Conservation (phyloP, 73 alveolate species). For the Paramecium tetraurelia region DNA sequence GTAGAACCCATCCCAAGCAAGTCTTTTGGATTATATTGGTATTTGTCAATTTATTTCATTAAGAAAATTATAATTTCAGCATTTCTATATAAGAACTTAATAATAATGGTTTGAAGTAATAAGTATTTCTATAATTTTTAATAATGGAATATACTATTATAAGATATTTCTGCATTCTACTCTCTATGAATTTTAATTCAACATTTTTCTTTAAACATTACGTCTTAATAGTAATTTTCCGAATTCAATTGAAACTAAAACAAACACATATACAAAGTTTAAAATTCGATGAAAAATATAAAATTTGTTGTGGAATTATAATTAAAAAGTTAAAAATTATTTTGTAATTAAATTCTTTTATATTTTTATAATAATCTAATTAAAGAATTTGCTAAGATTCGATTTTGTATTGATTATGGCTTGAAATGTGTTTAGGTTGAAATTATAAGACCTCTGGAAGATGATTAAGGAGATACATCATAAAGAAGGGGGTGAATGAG, state of each 20-base stretch:
- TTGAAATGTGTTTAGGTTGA: background rate
- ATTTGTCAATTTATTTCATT: conserved; percentile 15
- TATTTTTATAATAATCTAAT: no score
- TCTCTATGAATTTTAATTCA: no score
- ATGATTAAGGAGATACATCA: background rate
- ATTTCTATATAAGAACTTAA: background rate
- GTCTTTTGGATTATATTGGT: background rate
- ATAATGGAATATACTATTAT: no score
- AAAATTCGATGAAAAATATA: background rate
- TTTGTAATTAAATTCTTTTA: no score
- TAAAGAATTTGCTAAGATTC: no score
- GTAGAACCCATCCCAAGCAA: background rate
- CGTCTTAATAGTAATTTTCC: background rate
- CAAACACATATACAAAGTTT: background rate
- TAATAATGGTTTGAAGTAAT: background rate
- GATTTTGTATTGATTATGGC: no score
- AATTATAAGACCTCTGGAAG: background rate
- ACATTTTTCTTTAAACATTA: no score
- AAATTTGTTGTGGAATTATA: no score
- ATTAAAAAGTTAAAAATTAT: no score
- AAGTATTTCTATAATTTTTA: no score
- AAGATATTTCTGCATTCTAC: no score
- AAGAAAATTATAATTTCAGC: background rate
- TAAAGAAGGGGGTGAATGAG: background rate
- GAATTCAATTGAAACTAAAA: background rate